Base-by-base conservation (phyloP, 345 rosid species). In the Dipteronia dyeriana region DNA sequence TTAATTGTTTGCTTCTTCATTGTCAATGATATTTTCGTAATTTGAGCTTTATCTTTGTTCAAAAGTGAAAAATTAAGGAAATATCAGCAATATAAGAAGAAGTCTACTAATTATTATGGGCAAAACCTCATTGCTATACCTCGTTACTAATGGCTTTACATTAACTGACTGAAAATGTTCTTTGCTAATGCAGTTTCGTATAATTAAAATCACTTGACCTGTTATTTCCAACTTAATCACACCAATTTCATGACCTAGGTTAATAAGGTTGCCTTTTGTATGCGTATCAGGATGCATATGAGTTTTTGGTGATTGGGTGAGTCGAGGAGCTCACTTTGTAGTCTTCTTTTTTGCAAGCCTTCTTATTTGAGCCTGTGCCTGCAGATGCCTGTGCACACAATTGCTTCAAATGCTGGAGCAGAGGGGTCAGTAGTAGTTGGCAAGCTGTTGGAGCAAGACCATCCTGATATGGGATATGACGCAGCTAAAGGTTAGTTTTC, bases 381-480 rank as follows among this genome's bases (percentile, higher is more conserved):
- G 54, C 77, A 85, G 88, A 85, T 76, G 78, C 86, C 86, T 16
- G 82, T 79, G 14, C 76, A 82, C 17, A 79, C 81, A 26, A 82
- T 80, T 34, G 88, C 86, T 43, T 43, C 78, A 22, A 83, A 83
- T 79, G 86, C 88, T 22, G 86, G 86, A 71, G 87, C 80, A 13
- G 90, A 83, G 76, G 90, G 85, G 34, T 83, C 90, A 43, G 88
- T 83, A 43, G 76, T 87, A 60, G 86, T 87, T 70, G 85, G 84
- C 23, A 83, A 87, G 84, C 78, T 87, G 59, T 16, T 83, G 74
- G 88, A 85, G 79, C 87, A 81, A 73, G 85, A 82, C 31, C 45
- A 81, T 61, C 80, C 83, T 56, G 85, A 85, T 62, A 80, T 87
- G 73, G 88, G 88, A 61, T 87, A 81, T 56, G 88, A 87, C 76